Base-by-base conservation (phyloP, 2,329 filamentous ascomycete species). In the Trichoderma sp. region DNA sequence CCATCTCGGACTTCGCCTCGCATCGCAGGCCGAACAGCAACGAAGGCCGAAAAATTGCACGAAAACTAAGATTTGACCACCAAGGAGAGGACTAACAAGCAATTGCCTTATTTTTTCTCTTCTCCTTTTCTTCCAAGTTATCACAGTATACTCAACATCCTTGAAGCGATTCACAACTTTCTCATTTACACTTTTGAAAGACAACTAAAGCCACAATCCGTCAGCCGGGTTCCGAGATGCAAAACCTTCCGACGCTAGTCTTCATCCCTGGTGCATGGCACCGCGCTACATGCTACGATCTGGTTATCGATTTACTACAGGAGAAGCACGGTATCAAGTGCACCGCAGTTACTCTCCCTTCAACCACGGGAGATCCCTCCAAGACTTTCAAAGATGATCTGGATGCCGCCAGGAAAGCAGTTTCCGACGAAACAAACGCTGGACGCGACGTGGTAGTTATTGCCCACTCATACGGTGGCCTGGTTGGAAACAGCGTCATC, bases 401-500 rank as follows among this genome's bases (percentile, higher is more conserved):
- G 3, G 58, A 61, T 11, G 58, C 40, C 19, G 58, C 58, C 27
- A 27, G 37, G 24, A 47, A 61, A 49, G 58, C 37, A 61, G 43
- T 61, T 5, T 61, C 37, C 4, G n/a, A 31, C 24, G 58, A 61
- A 49, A 61, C 58, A 24, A 61, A 24, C 6, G 11, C 27, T 33
- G 58, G 58, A 13, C 58, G 58, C 7, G 58, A 61, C 40, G 58
- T 61, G 58, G 27, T 61, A 16, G 58, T 61, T 1, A 29, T 61
- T 47, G 37, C 58, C 8, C 58, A 61, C 58, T 61, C 58, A 8
- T 61, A 61, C 37, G 58, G 58, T 49, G 58, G 58, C 10, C 13
- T 61, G 37, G 58, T 62, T 37, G 60, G 60, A 13, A 62, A 62
- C 29, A 62, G 60, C 21, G 60, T 43, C 33, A 62, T 62, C 60